A percentile compares a stretch with the other conserved stretches of the same genome.
These are phyloP conservation scores for Fonsecaea multimorphosa DNA, from an alignment of 2,329 filamentous ascomycete species.

Conservation along the genomic window DNA sequence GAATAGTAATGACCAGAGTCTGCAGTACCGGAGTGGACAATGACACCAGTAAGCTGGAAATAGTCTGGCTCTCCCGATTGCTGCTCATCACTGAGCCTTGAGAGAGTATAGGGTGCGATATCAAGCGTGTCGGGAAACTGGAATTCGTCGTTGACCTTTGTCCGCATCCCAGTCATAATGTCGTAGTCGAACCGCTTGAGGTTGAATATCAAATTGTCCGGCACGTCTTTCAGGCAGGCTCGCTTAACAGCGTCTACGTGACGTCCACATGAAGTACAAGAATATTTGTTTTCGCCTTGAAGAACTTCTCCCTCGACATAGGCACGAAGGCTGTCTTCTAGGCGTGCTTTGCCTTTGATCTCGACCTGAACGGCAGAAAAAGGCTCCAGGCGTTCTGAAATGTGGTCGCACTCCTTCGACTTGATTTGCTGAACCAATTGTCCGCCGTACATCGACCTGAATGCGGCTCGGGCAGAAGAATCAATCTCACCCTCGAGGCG, in stretches of 20 bases:
- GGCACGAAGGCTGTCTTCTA: slow-evolving; percentile 88
- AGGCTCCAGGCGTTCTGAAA: slow-evolving; percentile 86
- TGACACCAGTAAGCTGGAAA: slow-evolving; percentile 92
- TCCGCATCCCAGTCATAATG: slow-evolving; percentile 72
- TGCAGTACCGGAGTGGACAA: slow-evolving; percentile 90
- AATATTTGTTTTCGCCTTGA: slow-evolving; percentile 99
- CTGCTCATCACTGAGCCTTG: slow-evolving; percentile 72
- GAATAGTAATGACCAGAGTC: slow-evolving; percentile 98
- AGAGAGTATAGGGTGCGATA: slow-evolving; percentile 88
- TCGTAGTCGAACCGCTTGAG: slow-evolving; percentile 68
- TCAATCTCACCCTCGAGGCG: slow-evolving; percentile 84
- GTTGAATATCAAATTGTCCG: slow-evolving; percentile 94
- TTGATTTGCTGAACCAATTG: slow-evolving; percentile 93
- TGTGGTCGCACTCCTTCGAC: slow-evolving; percentile 90
- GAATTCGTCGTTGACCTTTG: slow-evolving; percentile 96
- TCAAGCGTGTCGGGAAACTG: slow-evolving; percentile 83
- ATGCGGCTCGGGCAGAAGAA: slow-evolving; percentile 69
- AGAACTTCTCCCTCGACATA: slow-evolving; percentile 96
- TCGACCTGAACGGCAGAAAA: slow-evolving; percentile 96
- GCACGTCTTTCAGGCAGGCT: slow-evolving; percentile 88
- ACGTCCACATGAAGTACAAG: slow-evolving; percentile 85
- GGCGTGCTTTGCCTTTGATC: slow-evolving; percentile 84
- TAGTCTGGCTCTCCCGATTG: slow-evolving; percentile 68
- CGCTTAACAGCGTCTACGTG: slow-evolving; percentile 94
- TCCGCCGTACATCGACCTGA: slow-evolving; percentile 87